phyloP scores from a whole-genome alignment of 2,329 filamentous ascomycete species.

The Trichoderma sp. region DNA sequence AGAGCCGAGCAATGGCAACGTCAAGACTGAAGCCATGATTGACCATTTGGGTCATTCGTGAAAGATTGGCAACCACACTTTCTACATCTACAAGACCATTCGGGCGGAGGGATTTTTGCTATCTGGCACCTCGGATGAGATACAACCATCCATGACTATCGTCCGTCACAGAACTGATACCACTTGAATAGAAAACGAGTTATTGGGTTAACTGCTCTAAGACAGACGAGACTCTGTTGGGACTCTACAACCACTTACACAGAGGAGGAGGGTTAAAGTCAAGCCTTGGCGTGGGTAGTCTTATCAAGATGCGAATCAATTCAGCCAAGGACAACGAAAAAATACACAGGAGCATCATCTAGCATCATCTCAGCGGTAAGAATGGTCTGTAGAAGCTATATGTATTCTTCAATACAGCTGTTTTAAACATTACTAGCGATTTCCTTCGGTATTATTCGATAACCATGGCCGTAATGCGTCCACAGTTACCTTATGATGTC shows the following conservation, averaged over 20 bases:
- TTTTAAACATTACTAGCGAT: neutral
- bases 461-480: neutral
- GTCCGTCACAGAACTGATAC: neutral
- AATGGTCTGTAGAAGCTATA: neutral
- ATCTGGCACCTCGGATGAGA: neutral
- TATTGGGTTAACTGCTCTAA: neutral
- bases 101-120: neutral
- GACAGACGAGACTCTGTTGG: neutral
- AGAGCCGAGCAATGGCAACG: neutral
- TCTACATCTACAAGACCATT: neutral
- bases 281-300: neutral
- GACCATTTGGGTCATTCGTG: neutral
- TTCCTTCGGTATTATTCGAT: no score
- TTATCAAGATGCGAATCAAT: neutral
- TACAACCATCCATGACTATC: neutral
- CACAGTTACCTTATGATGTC: accelerated
- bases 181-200: neutral
- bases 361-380: neutral
- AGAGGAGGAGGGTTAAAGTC: neutral
- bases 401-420: neutral
- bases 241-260: neutral
- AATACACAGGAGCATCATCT: neutral
- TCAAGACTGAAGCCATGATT: neutral
- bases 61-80: neutral
- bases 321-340: neutral